Evolutionary conservation across 108 stramenopile species (phyloP), one percentile per base, ranked within the genome.

Genomic region (Fistulifera pelliculosa): DNA sequence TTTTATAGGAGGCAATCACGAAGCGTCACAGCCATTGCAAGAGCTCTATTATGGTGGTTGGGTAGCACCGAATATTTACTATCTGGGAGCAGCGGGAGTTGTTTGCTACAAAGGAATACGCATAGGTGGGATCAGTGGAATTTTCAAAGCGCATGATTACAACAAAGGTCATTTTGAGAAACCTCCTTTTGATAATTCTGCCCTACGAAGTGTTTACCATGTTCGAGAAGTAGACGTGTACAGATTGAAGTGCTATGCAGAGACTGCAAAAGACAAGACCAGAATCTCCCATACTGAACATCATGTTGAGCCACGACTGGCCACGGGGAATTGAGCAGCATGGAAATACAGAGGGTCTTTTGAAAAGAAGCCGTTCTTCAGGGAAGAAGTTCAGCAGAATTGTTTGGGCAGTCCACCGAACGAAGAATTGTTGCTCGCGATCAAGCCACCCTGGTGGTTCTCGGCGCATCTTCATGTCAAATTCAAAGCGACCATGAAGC

Each of bases 1-100:
- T 3, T 93, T 98, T 70, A 87, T 99, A 52, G 98, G 97, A 24
- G 99, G 99, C 0, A 99, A 99, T 79, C 99, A 99, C 68, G 99
- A 99, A 64, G 94, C 97, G 19, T 91, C 89, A 11, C 85, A 89
- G 50, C 73, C 93, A 21, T 65, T 99, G 19, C 87, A 94, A 49
- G 94, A 95, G 62, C 69, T 98, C 42, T 74, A 83, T 57, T 96
- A 97, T 64, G 99, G 99, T 8, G 99, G 99, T 2, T 99, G 94
- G 93, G 93, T 94, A 1, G 99, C 99, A 7, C 97, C 98, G 1
- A 97, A 98, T 42, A 97, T 99, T 25, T 99, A 96, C 69, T 99
- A 94, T 64, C 35, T 99, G 25, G 99, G 93, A 12, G 82, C 82
- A 12, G 90, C 95, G 0, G 96, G 96, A 0, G 83, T 93, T 6